Conservation (phyloP, 441 rosid genomes). For the Bruguiera hainesii region DNA sequence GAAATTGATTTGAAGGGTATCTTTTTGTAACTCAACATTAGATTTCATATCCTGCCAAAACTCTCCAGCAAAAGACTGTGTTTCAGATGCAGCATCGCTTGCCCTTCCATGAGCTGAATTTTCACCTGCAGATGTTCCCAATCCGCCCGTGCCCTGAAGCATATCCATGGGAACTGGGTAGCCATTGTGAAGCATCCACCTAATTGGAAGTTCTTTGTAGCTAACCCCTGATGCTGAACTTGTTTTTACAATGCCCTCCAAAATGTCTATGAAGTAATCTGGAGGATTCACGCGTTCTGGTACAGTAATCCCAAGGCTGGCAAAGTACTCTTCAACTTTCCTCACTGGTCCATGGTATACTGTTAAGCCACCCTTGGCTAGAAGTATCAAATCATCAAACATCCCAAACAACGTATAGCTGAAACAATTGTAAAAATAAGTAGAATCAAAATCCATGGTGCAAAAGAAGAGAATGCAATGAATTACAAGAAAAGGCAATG, state of each 20-base stretch:
- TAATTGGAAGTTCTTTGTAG: conserved; percentile 70
- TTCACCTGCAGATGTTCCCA: conserved; percentile 39
- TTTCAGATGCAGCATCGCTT: conserved; percentile 33
- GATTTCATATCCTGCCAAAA: conserved; percentile 72
- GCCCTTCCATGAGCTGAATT: conserved; percentile 38
- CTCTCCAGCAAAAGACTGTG: conserved; percentile 70
- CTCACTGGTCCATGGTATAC: conserved; percentile 89
- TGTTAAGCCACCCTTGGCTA: conserved; percentile 90
- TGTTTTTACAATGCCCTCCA: conserved; percentile 79
- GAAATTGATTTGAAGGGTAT: conserved; percentile 49
- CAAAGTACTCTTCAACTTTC: conserved; percentile 85
- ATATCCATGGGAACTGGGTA: conserved; percentile 87
- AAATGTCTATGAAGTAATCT: conserved; percentile 89
- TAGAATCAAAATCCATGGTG: background rate
- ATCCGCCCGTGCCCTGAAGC: conserved; percentile 59
- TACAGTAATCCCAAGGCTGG: conserved; percentile 67
- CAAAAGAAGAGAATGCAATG: background rate
- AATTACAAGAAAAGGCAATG: background rate
- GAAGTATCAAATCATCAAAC: conserved; percentile 96
- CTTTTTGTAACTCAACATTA: conserved; percentile 59
- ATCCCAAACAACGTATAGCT: conserved; percentile 86
- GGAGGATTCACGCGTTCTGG: conserved; percentile 97
- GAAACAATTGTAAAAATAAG: conserved; percentile 24
- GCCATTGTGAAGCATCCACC: conserved; percentile 98
- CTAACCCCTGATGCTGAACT: conserved; percentile 50